These are phyloP conservation scores for Loxodes magnus DNA, from an alignment of 73 alveolate genomes.

Conservation along the genomic window DNA sequence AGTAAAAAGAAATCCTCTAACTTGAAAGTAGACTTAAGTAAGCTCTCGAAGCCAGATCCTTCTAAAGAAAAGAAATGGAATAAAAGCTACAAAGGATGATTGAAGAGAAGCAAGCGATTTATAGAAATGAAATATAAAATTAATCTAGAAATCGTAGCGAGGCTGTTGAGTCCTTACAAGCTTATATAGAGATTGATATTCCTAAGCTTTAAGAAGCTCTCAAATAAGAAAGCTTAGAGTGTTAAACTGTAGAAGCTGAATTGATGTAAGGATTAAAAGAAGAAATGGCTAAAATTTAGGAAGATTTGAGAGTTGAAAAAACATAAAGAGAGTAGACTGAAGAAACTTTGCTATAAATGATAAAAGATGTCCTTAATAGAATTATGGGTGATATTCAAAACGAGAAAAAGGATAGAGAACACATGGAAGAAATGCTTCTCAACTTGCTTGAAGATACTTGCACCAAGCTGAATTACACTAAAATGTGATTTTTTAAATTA, in stretches of 20 bases:
- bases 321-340: conserved; percentile 17
- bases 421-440: conserved; percentile 22
- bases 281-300: conserved; percentile 16
- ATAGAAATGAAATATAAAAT: conserved; percentile 9
- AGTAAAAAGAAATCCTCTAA: conserved; percentile 1
- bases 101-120: conserved; percentile 3
- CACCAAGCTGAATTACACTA: conserved; percentile 16
- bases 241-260: conserved; percentile 22
- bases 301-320: conserved; percentile 15
- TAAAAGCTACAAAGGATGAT: background rate
- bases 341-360: conserved; percentile 21
- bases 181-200: conserved; percentile 8
- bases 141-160: conserved; percentile 1
- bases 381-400: conserved; percentile 14
- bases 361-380: conserved; percentile 14
- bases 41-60: conserved; percentile 6
- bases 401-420: conserved; percentile 31
- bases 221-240: conserved; percentile 8
- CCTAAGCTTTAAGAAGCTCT: conserved; percentile 7
- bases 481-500: no score
- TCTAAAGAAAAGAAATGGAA: conserved; percentile 6
- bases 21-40: background rate
- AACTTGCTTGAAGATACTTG: conserved; percentile 22
- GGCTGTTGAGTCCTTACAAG: conserved; percentile 3
- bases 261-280: conserved; percentile 20